Evolutionary conservation across 2,329 filamentous ascomycete genomes (phyloP), one percentile per base, ranked within the genome.

Genomic region (Penicillium frequentans): DNA sequence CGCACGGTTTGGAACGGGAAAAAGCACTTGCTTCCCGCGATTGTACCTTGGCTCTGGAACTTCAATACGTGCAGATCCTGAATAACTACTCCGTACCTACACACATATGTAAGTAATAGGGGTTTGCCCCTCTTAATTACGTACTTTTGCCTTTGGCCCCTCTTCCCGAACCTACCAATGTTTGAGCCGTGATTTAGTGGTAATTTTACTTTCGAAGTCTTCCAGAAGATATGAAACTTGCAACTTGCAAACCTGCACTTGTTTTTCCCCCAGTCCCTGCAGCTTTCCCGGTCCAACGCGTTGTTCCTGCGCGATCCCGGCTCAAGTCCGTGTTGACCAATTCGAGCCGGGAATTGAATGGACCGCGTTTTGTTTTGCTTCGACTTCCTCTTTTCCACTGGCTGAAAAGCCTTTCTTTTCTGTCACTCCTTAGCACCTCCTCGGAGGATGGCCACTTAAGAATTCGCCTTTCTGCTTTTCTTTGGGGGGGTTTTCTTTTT

Each of bases 201-300:
- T 42, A 42, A 42, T 42, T 42, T 39, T 60, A 54, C 13, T 57
- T 54, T 52, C 49, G 52, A 56, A 63, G 47, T 55, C 56, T 64
- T 64, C 60, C 63, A 57, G 58, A 66, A 64, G 53, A 60, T 31
- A 60, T 64, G 63, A 65, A 65, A 65, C 62, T 46, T 63, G 55
- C 49, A 43, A 49, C 55, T 60, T 60, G 27, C 27, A 29, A 29
- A 29, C 27, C 27, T 55, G 21, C 27, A 27, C 24, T 31, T 39
- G 16, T 35, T 52, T 35, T 52, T 33, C 62, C 54, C 49, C 54
- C 57, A 64, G 67, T 66, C 65, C 67, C 70, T 72, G 70, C 70
- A 70, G 69, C 70, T 67, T 68, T 63, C 69, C 52, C 56, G 47
- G 53, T 55, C 56, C 54, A 59, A 58, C 62, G 62, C 59, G 60